Evolutionary conservation across 345 rosid species (phyloP).

Genomic region (Lumnitzera littorea): DNA sequence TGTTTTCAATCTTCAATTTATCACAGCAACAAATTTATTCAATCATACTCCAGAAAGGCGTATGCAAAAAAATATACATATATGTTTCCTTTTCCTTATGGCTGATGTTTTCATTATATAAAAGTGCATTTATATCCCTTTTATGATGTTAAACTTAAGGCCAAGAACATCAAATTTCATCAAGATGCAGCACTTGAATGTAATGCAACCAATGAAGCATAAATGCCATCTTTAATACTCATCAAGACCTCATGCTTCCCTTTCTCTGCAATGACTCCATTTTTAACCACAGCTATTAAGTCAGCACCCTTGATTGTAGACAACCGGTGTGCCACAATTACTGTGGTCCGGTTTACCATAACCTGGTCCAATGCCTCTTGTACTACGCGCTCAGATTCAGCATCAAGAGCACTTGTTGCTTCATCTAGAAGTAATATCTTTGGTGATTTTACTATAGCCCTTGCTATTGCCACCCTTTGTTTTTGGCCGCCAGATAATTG

Average conservation of each 20-base stretch:
- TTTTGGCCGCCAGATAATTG: slow-evolving; percentile 50
- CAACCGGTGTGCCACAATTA: slow-evolving; percentile 48
- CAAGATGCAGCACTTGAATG: slow-evolving; percentile 7
- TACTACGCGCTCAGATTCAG: slow-evolving; percentile 42
- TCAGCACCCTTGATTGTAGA: slow-evolving; percentile 46
- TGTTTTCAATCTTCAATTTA: too few species aligned
- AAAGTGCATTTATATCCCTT: too few species aligned
- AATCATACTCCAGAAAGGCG: too few species aligned
- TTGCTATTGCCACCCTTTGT: slow-evolving; percentile 37
- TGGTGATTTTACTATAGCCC: slow-evolving; percentile 37
- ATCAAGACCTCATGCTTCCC: slow-evolving; percentile 23
- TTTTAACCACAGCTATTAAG: slow-evolving; percentile 43
- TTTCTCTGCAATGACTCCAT: slow-evolving; percentile 40
- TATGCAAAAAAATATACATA: too few species aligned
- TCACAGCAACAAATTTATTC: too few species aligned
- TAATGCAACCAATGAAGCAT: slow-evolving; percentile 12
- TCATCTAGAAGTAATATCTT: slow-evolving; percentile 32
- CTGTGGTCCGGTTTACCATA: slow-evolving; percentile 36
- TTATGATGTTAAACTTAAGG: too few species aligned
- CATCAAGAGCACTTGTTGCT: slow-evolving; percentile 39
- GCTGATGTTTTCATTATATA: too few species aligned
- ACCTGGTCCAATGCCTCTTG: slow-evolving; percentile 40
- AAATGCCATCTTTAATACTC: slow-evolving; percentile 9
- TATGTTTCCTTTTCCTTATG: too few species aligned
- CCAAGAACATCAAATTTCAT: neutral